Evolutionary conservation across 257 asterid genomes (phyloP).

Genomic region (Craterostigma plantagineum): DNA sequence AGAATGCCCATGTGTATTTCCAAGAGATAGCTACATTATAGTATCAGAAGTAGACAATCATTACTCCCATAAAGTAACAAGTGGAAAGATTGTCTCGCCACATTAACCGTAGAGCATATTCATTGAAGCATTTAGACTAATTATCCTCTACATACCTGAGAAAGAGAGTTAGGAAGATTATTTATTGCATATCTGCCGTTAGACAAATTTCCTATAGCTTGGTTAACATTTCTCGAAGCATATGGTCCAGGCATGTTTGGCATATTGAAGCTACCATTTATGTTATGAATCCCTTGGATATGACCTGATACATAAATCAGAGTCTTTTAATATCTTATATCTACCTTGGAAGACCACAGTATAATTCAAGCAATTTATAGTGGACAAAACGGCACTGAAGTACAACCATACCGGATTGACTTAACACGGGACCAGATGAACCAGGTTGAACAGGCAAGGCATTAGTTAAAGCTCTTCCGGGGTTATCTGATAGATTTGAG

Average conservation of each 20-base stretch:
- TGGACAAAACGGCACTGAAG: too few relatives aligned
- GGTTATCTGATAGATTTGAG: constrained; percentile 49
- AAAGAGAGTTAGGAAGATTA: constrained; percentile 47
- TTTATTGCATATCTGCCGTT: constrained; percentile 55
- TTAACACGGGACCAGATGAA: constrained; percentile 42
- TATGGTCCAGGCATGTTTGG: constrained; percentile 51
- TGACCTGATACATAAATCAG: constrained; percentile 29
- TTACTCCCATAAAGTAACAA: neutral
- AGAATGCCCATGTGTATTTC: constrained; percentile 60
- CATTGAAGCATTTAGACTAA: constrained; percentile 4
- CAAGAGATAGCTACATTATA: constrained; percentile 61
- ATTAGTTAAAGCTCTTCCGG: constrained; percentile 45
- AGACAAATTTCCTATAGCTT: constrained; percentile 51
- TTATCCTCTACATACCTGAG: constrained; percentile 34
- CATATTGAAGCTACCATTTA: constrained; percentile 52
- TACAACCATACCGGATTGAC: constrained; percentile 42
- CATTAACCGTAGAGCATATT: constrained; percentile 5
- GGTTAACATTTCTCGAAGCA: constrained; percentile 68
- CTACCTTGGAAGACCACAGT: neutral
- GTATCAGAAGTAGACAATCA: constrained; percentile 5
- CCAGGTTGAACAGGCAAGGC: constrained; percentile 67
- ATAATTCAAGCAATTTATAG: constrained; percentile 11
- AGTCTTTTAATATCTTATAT: constrained; percentile 2
- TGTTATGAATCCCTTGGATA: constrained; percentile 61
- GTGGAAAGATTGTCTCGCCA: constrained; percentile 6